Percentiles rank a stretch among this genome's conserved stretches.
Conservation (phyloP, 164 flowering plant species). For the Santalum album region DNA sequence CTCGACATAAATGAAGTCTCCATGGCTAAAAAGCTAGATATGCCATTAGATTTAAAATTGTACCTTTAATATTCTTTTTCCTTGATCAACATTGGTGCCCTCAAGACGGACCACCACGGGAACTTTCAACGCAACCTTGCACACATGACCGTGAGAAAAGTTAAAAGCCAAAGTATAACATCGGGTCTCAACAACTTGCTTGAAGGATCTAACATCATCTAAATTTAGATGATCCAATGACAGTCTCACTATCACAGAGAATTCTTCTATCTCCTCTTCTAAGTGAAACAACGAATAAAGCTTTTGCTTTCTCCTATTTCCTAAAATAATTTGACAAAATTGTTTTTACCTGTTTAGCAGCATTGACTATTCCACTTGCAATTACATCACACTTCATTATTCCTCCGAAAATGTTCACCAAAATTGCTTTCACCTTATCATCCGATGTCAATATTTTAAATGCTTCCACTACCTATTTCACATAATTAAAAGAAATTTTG, state of each 20-base stretch:
- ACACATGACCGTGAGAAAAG: neutral
- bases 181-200: neutral
- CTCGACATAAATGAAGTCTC: neutral
- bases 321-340: too few species aligned
- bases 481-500: slow-evolving; percentile 1
- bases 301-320: too few species aligned
- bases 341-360: slow-evolving; percentile 74
- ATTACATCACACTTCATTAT: slow-evolving; percentile 98
- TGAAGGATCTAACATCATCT: neutral
- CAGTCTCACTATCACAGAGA: neutral
- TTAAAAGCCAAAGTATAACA: neutral
- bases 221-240: neutral
- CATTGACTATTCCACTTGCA: slow-evolving; percentile 98
- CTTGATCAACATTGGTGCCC: slow-evolving; percentile 97
- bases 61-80: slow-evolving; percentile 96
- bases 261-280: neutral
- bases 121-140: slow-evolving; percentile 76
- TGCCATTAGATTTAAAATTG: neutral
- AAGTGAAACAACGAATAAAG: too few species aligned
- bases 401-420: slow-evolving; percentile 98
- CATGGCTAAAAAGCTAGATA: neutral
- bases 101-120: slow-evolving; percentile 95
- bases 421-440: slow-evolving; percentile 91
- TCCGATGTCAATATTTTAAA: slow-evolving; percentile 95
- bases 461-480: slow-evolving; percentile 86